Conservation (phyloP, 768 basidiomycete species). For the Mycena filopes region DNA sequence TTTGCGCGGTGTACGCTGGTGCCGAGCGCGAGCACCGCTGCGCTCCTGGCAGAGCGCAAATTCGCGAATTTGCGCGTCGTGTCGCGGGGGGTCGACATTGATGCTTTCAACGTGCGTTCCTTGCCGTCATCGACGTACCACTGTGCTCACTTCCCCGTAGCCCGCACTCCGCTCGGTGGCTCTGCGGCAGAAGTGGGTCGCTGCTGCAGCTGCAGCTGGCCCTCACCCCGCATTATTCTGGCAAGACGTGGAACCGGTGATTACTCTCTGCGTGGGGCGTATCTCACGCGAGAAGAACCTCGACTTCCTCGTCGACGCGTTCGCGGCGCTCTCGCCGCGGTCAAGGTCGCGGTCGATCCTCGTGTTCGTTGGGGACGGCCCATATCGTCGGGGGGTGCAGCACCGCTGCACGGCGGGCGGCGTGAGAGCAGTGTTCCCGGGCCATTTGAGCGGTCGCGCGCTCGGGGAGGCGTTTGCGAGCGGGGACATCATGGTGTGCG, state of each 20-base stretch:
- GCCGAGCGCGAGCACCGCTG: conserved; percentile 4
- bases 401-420: neutral
- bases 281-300: too few species aligned
- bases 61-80: neutral
- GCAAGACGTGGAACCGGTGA: too few species aligned
- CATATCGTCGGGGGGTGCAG: neutral
- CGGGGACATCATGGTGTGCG: conserved; percentile 50
- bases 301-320: neutral
- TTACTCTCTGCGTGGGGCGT: too few species aligned
- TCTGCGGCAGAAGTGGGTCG: too few species aligned
- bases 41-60: neutral
- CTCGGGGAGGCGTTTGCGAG: conserved; percentile 52
- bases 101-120: conserved; percentile 6
- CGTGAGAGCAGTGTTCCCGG: conserved; percentile 46
- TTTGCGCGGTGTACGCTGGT: conserved; percentile 14
- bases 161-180: neutral
- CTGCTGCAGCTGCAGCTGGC: too few species aligned
- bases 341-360: neutral
- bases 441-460: conserved; percentile 46
- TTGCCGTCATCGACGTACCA: neutral
- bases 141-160: neutral
- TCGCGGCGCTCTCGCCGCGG: neutral
- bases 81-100: conserved; percentile 7
- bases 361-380: conserved; percentile 2
- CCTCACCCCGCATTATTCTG: too few species aligned